A percentile compares a stretch with the other conserved stretches of the same genome.
phyloP scores from a whole-genome alignment of 1,284 basidiomycete genomes.

The Neotropicomus parvogracilis region DNA sequence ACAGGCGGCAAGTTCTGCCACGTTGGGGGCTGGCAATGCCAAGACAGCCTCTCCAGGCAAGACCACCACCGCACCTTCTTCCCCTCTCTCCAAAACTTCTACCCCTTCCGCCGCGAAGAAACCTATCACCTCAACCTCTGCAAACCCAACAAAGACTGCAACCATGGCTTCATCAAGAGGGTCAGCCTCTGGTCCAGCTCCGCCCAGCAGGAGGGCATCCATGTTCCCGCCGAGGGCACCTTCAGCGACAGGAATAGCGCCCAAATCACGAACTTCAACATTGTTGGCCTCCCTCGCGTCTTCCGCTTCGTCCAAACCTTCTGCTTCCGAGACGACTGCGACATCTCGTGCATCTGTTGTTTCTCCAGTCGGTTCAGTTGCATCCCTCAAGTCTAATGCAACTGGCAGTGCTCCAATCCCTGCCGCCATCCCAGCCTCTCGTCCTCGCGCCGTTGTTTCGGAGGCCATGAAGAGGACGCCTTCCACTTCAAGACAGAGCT shows the following conservation, averaged over 20 bases:
- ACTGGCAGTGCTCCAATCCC: constrained; percentile 21
- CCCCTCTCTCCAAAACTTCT: constrained; percentile 36
- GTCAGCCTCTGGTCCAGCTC: constrained; percentile 32
- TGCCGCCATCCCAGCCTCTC: constrained; percentile 36
- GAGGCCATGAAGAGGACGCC: constrained; percentile 50
- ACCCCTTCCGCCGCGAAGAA: constrained; percentile 47
- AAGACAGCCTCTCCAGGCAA: constrained; percentile 50
- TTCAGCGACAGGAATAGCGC: constrained; percentile 28
- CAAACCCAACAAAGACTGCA: constrained; percentile 40
- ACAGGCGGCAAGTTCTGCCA: constrained; percentile 65
- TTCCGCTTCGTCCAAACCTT: constrained; percentile 33
- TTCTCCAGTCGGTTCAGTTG: constrained; percentile 47
- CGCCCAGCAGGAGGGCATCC: constrained; percentile 46
- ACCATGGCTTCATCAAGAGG: constrained; percentile 39
- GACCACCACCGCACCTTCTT: constrained; percentile 33
- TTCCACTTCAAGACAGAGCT: constrained; percentile 38
- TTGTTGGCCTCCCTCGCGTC: constrained; percentile 37
- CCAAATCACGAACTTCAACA: constrained; percentile 33
- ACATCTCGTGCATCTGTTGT: constrained; percentile 45
- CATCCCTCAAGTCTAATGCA: constrained; percentile 32
- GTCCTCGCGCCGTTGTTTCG: constrained; percentile 53
- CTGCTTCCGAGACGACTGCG: constrained; percentile 37
- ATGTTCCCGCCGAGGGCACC: constrained; percentile 39
- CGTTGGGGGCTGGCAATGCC: constrained; percentile 56
- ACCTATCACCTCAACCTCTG: constrained; percentile 40